phyloP scores from a whole-genome alignment of 1,139 yeast species.

The Blastobotrys raffinosifermentans region DNA sequence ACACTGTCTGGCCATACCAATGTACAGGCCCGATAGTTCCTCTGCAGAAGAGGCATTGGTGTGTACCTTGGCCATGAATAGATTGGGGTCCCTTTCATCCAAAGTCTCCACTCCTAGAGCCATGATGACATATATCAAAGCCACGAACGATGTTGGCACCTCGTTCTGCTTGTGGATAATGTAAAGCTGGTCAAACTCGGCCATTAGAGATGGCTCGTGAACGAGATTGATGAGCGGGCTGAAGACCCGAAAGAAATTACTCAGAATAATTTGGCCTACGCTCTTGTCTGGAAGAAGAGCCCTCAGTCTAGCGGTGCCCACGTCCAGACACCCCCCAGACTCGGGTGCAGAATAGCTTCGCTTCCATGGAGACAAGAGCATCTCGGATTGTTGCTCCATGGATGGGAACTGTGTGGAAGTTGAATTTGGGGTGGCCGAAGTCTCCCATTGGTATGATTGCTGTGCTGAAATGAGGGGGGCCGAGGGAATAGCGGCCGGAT shows the following conservation, averaged over 20 bases:
- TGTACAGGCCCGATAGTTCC: constrained; percentile 1
- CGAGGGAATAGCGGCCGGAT: too few relatives aligned
- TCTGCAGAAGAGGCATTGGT: background rate
- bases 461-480: too few relatives aligned
- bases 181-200: constrained; percentile 3
- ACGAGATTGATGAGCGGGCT: constrained; percentile 1
- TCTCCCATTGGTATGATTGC: too few relatives aligned
- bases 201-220: constrained; percentile 1
- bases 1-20: constrained; percentile 3
- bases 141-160: background rate
- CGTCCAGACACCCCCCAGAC: too few relatives aligned
- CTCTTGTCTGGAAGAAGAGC: background rate
- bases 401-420: too few relatives aligned
- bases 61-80: background rate
- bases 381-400: too few relatives aligned
- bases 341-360: too few relatives aligned
- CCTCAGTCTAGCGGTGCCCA: too few relatives aligned
- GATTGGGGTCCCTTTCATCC: constrained; percentile 30
- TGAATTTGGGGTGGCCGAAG: too few relatives aligned
- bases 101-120: constrained; percentile 25
- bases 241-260: constrained; percentile 1
- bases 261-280: constrained; percentile 2
- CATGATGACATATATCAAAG: constrained; percentile 1
- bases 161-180: background rate
- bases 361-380: too few relatives aligned